Conservation (phyloP, 768 basidiomycete genomes). For the Leucosporidium scottii region DNA sequence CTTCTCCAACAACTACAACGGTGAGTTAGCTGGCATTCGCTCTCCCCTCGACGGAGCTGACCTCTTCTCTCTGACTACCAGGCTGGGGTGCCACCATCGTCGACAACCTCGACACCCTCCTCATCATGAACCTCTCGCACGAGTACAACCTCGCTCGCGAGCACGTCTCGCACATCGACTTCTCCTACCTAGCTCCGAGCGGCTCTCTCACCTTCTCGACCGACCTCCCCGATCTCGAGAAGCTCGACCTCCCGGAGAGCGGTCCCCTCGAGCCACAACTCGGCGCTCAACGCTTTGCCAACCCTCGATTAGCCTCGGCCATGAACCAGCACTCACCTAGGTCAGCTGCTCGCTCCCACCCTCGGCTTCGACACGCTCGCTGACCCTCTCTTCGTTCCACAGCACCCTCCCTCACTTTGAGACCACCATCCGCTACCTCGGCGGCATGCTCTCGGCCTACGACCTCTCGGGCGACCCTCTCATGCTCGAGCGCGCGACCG, state of each 20-base stretch:
- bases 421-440: conserved; percentile 47
- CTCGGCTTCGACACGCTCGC: conserved; percentile 15
- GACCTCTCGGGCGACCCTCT: conserved; percentile 45
- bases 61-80: not conserved
- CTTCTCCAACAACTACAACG: conserved; percentile 35
- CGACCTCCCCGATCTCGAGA: conserved; percentile 5
- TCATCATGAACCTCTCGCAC: conserved; percentile 36
- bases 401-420: conserved; percentile 42
- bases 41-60: not conserved
- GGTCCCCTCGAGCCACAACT: not conserved
- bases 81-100: conserved; percentile 39
- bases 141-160: conserved; percentile 39
- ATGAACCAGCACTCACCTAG: not conserved
- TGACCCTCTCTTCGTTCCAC: not conserved
- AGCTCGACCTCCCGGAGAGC: not conserved
- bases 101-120: conserved; percentile 38
- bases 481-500: conserved; percentile 44
- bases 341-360: not conserved
- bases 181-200: conserved; percentile 32
- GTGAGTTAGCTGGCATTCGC: not conserved
- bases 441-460: conserved; percentile 45
- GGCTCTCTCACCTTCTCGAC: conserved; percentile 14
- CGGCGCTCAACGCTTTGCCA: not conserved
- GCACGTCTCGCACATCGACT: conserved; percentile 39
- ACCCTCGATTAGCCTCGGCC: not conserved